Evolutionary conservation across 2,329 filamentous ascomycete species (phyloP).

Genomic region (Pseudocercospora eumusae): DNA sequence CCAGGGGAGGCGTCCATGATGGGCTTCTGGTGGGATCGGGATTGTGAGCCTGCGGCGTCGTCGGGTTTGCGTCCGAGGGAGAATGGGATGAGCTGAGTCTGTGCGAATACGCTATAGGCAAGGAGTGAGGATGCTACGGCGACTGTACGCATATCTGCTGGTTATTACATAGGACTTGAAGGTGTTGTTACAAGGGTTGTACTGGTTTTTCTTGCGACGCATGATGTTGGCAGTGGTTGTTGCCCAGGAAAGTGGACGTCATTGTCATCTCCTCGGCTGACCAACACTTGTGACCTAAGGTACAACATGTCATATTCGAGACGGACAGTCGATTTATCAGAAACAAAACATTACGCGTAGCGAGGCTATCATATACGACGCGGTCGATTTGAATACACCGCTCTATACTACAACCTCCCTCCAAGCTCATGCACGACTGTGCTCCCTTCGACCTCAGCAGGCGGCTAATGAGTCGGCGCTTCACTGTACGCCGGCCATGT

Average conservation of each 20-base stretch:
- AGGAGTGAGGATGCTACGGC: conserved; percentile 21
- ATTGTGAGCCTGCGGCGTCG: background rate
- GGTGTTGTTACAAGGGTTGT: background rate
- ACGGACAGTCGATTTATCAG: too few relatives aligned
- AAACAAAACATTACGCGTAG: too few relatives aligned
- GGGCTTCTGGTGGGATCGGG: conserved; percentile 26
- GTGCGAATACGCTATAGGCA: conserved; percentile 19
- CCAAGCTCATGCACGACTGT: background rate
- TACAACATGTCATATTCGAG: too few relatives aligned
- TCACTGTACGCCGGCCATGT: background rate
- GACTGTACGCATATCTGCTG: conserved; percentile 10
- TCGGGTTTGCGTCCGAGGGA: conserved; percentile 7
- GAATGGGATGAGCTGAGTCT: conserved; percentile 9
- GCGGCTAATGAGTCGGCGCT: background rate
- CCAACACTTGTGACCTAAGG: too few relatives aligned
- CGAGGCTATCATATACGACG: background rate
- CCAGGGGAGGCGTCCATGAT: conserved; percentile 29
- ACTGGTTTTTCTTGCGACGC: conserved; percentile 5
- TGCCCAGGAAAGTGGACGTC: conserved; percentile 11
- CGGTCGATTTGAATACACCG: conserved; percentile 2
- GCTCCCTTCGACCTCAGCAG: background rate
- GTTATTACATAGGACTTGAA: background rate
- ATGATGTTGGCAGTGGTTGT: conserved; percentile 6
- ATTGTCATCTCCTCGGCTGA: conserved; percentile 5
- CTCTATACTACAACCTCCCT: background rate